Conservation (phyloP, 305 asterid species). For the Coffea humblotiana region DNA sequence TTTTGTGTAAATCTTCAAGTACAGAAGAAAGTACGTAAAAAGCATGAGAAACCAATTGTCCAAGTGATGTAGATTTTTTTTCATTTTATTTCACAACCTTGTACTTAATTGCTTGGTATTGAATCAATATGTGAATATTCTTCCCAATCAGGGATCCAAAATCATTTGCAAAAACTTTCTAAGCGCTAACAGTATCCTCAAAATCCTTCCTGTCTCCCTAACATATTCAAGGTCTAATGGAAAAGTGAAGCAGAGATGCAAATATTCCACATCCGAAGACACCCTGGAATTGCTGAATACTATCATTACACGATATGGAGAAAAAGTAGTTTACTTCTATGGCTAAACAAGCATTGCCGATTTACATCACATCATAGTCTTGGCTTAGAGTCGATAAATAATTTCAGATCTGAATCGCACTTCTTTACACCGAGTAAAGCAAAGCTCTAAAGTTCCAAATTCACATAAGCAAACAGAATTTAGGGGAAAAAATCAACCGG, state of each 20-base stretch:
- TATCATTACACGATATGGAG: neutral
- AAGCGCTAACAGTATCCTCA: neutral
- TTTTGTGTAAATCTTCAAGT: no score
- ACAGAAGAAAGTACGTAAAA: no score
- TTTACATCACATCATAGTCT: neutral
- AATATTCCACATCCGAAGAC: neutral
- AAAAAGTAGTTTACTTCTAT: neutral
- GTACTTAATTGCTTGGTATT: no score
- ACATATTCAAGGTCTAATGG: neutral
- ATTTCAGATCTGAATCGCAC: neutral
- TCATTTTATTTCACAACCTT: no score
- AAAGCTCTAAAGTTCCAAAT: neutral
- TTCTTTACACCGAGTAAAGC: slow-evolving; percentile 7
- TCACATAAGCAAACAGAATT: slow-evolving; percentile 8
- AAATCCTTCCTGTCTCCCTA: neutral
- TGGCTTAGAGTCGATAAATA: neutral
- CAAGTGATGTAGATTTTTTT: neutral
- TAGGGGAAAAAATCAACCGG: neutral
- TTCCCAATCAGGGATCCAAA: neutral
- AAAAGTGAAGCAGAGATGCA: neutral
- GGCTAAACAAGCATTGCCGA: neutral
- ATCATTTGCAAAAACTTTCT: neutral
- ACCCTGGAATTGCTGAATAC: neutral
- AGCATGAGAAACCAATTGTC: no score
- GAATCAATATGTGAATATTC: neutral